Evolutionary conservation across 495 filamentous ascomycete genomes (phyloP).

Genomic region (Penicillium silybi): DNA sequence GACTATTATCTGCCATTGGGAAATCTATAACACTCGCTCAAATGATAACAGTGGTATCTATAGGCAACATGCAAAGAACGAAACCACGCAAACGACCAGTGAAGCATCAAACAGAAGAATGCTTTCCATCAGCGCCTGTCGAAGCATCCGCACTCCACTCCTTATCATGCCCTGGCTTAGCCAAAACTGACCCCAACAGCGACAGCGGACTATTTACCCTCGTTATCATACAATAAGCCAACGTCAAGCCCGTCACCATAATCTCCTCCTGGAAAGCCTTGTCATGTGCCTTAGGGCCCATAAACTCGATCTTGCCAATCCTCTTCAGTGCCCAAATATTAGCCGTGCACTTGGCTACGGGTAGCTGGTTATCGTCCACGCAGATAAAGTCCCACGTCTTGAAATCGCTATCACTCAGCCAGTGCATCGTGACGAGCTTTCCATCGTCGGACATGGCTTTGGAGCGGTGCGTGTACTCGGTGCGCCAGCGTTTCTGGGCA

Average conservation of each 20-base stretch:
- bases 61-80: neutral
- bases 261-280: constrained; percentile 29
- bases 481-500: constrained; percentile 28
- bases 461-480: constrained; percentile 30
- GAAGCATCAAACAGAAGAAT: neutral
- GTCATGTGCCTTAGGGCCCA: constrained; percentile 16
- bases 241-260: constrained; percentile 27
- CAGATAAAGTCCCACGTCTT: constrained; percentile 37
- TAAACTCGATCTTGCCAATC: constrained; percentile 28
- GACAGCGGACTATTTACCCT: neutral
- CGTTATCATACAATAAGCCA: constrained; percentile 27
- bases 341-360: constrained; percentile 25
- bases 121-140: neutral
- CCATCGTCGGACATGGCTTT: constrained; percentile 15
- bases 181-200: neutral
- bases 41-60: neutral
- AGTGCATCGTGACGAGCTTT: constrained; percentile 22
- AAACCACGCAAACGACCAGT: neutral
- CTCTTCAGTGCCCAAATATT: constrained; percentile 27
- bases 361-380: constrained; percentile 25
- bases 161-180: neutral
- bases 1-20: neutral
- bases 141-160: neutral
- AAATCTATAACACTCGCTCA: neutral
- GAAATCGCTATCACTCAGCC: constrained; percentile 7